Percentiles rank a stretch among this genome's conserved stretches.
These are phyloP conservation scores for Aspergillus unguis DNA, from an alignment of 2,329 filamentous ascomycete genomes.

Conservation along the genomic window DNA sequence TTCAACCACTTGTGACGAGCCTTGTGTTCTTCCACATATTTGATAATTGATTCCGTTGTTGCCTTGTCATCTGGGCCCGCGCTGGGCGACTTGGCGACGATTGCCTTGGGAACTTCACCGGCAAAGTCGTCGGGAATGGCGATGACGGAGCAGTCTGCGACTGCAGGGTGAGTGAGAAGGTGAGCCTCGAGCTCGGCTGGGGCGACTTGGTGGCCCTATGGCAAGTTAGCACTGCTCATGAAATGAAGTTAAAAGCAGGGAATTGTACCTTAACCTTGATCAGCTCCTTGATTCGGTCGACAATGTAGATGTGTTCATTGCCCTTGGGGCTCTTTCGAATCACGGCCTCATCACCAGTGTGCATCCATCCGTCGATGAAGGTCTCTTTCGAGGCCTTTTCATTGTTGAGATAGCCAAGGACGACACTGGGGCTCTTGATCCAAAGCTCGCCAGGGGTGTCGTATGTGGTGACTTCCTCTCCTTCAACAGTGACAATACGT, in stretches of 20 bases:
- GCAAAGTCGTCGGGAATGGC: constrained; percentile 63
- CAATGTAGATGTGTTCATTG: constrained; percentile 77
- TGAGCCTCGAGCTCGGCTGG: constrained; percentile 80
- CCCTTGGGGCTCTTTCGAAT: constrained; percentile 62
- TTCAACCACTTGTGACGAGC: constrained; percentile 61
- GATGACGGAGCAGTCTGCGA: constrained; percentile 78
- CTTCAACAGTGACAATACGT: constrained; percentile 66
- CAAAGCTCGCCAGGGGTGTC: constrained; percentile 77
- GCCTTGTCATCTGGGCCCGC: constrained; percentile 53
- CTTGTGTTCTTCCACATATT: constrained; percentile 60
- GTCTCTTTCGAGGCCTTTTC: constrained; percentile 78
- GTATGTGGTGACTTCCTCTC: constrained; percentile 65
- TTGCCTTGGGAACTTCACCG: constrained; percentile 63
- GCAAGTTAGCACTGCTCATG: not conserved
- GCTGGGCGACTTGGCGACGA: constrained; percentile 57
- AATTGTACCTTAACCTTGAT: constrained; percentile 69
- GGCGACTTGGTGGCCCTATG: constrained; percentile 73
- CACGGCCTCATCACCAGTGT: constrained; percentile 80
- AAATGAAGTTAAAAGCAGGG: not conserved
- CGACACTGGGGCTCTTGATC: constrained; percentile 71
- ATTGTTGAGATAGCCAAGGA: constrained; percentile 83
- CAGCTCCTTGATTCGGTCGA: constrained; percentile 75
- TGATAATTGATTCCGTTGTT: constrained; percentile 51
- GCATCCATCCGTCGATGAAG: constrained; percentile 75
- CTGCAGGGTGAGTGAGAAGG: constrained; percentile 68